A percentile compares a stretch with the other conserved stretches of the same genome.
phyloP scores from a whole-genome alignment of 495 filamentous ascomycete species.

The Penicillium waksmanii region DNA sequence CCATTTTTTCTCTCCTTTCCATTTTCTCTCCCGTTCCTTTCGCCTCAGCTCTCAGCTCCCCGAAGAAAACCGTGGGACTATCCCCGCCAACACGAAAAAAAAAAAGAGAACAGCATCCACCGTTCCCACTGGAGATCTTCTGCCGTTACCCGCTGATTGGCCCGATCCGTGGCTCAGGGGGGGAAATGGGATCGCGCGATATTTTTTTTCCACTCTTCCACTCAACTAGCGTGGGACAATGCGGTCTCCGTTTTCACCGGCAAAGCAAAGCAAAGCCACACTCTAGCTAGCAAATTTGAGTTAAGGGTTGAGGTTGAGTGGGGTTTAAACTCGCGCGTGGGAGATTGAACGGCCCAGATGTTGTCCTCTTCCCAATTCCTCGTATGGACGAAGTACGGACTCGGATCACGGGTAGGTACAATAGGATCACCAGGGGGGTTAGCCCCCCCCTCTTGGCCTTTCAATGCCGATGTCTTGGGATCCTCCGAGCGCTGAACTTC shows the following conservation, averaged over 20 bases:
- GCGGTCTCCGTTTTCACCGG: too few species aligned
- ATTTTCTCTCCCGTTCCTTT: background rate
- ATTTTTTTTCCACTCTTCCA: background rate
- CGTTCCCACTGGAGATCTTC: slow-evolving; percentile 23
- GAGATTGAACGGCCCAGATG: too few species aligned
- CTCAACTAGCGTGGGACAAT: too few species aligned
- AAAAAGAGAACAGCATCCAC: background rate
- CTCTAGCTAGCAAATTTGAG: too few species aligned
- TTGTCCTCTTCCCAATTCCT: too few species aligned
- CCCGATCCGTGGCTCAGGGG: slow-evolving; percentile 22
- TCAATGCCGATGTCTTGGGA: slow-evolving; percentile 2
- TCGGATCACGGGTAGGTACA: too few species aligned
- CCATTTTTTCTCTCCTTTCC: background rate
- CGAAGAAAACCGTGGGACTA: background rate
- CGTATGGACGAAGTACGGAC: too few species aligned
- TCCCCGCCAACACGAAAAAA: slow-evolving; percentile 3
- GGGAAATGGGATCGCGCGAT: slow-evolving; percentile 2
- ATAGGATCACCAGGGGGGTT: too few species aligned
- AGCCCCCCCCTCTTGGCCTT: background rate
- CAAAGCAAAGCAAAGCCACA: too few species aligned
- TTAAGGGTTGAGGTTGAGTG: too few species aligned
- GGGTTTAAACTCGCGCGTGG: too few species aligned
- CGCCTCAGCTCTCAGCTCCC: background rate
- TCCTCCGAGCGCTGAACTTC: background rate
- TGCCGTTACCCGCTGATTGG: slow-evolving; percentile 20